Evolutionary conservation across 331 rosid species (phyloP), one percentile per base, ranked within the genome.

Genomic region (Arachis monticola): DNA sequence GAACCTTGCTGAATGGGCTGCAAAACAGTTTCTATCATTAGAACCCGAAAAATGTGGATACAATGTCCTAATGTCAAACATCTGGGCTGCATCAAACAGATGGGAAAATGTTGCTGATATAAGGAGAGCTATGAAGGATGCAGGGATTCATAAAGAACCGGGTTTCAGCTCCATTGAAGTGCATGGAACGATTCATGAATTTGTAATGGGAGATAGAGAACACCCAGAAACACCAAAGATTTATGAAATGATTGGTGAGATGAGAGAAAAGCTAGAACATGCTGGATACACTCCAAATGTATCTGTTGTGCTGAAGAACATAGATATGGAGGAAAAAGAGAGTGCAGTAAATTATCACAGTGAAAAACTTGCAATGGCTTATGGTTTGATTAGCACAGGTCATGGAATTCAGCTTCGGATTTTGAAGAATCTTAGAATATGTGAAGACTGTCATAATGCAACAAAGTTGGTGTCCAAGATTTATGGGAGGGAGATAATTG

Each of bases 331-430:
- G 77, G 89, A 85, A 73, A 90, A 90, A 69, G 96, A 86, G 76
- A 80, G 72, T 7, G 76, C 81, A 88, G 30, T 27, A 27, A 27
- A 27, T 27, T 27, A 27, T 27, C 30, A 27, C 30, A 27, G 96
- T 60, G 96, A 88, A 72, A 90, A 81, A 77, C 74, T 90, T 57
- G 96, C 96, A 8, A 82, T 82, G 85, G 96, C 96, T 10, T 90
- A 85, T 69, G 92, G 96, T 5, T 87, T 88, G 17, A 81, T 88
- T 69, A 73, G 83, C 67, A 84, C 91, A 7, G 79, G 78, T 59
- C 82, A 84, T 0, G 85, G 89, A 61, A 81, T 76, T 13, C 84
- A 92, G 1, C 77, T 90, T 60, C 76, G 91, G 60, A 78, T 88
- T 9, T 81, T 85, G 50, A 90, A 90, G 87, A 90, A 88, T 69